Evolutionary conservation across 2,329 filamentous ascomycete genomes (phyloP).

Genomic region (Chrysosporium keratinophilum): DNA sequence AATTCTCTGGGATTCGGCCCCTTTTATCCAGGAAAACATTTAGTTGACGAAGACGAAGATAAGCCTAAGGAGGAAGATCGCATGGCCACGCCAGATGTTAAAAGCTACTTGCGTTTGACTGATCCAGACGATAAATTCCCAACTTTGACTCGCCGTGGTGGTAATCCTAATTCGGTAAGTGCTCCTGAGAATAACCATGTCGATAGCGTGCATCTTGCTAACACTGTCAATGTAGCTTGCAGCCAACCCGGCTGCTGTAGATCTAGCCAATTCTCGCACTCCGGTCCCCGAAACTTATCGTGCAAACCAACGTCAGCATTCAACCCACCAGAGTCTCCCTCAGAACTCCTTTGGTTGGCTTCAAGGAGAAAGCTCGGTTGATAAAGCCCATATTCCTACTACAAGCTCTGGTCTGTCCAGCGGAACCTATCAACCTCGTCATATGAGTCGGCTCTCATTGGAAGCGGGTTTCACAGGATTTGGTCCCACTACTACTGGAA

Average conservation of each 20-base stretch:
- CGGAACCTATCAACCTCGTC: constrained; percentile 21
- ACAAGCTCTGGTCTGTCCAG: constrained; percentile 17
- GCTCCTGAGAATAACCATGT: neutral
- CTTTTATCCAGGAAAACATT: constrained; percentile 73
- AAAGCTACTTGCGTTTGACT: constrained; percentile 59
- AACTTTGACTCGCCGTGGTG: constrained; percentile 46
- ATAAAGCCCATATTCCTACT: constrained; percentile 20
- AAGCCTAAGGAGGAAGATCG: constrained; percentile 39
- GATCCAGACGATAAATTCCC: constrained; percentile 78
- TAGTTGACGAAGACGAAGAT: constrained; percentile 78
- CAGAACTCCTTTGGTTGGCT: constrained; percentile 42
- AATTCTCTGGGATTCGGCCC: constrained; percentile 54
- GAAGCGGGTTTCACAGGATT: constrained; percentile 24
- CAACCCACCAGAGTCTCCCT: constrained; percentile 50
- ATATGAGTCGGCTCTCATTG: constrained; percentile 37
- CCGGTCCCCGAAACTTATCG: constrained; percentile 57
- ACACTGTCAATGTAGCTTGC: constrained; percentile 49
- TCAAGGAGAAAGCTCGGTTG: constrained; percentile 27
- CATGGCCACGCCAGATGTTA: constrained; percentile 53
- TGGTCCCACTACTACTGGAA: constrained; percentile 6
- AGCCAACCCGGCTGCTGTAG: constrained; percentile 68
- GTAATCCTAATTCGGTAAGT: constrained; percentile 47
- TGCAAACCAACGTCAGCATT: constrained; percentile 57
- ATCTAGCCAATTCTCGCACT: constrained; percentile 62
- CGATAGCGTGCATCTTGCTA: neutral